These are phyloP conservation scores for Cordia subcordata DNA, from an alignment of 257 asterid genomes.

Conservation along the genomic window DNA sequence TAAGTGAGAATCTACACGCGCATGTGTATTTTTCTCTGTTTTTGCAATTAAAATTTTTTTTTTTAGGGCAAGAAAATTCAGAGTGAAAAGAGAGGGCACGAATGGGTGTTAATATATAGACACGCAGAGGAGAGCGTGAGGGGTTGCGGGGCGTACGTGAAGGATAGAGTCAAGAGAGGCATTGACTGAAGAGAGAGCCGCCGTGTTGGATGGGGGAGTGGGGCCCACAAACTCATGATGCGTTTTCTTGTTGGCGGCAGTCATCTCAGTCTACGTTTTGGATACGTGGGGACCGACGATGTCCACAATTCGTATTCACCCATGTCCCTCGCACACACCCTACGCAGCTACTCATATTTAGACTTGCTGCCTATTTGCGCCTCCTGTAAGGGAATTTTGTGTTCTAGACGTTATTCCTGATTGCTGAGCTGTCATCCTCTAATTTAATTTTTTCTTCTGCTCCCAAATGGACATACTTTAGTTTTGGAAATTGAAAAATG, in stretches of 20 bases:
- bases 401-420: too few species aligned
- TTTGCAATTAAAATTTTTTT: not conserved
- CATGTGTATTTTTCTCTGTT: not conserved
- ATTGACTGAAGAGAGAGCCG: slow-evolving; percentile 7
- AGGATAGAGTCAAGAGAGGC: slow-evolving; percentile 6
- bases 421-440: too few species aligned
- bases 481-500: not conserved
- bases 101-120: slow-evolving; percentile 2
- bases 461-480: not conserved
- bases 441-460: too few species aligned
- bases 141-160: too few species aligned
- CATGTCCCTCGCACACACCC: too few species aligned
- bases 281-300: slow-evolving; percentile 4
- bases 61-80: not conserved
- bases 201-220: too few species aligned
- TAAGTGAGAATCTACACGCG: too few species aligned
- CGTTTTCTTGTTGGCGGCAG: slow-evolving; percentile 21
- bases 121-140: not conserved
- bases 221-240: slow-evolving; percentile 12
- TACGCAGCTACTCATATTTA: too few species aligned
- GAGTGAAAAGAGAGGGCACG: not conserved
- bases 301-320: too few species aligned
- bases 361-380: not conserved
- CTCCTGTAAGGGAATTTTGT: too few species aligned
- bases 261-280: not conserved